These are phyloP conservation scores for Talaromyces sp. DNA, from an alignment of 2,329 filamentous ascomycete species.

Conservation along the genomic window DNA sequence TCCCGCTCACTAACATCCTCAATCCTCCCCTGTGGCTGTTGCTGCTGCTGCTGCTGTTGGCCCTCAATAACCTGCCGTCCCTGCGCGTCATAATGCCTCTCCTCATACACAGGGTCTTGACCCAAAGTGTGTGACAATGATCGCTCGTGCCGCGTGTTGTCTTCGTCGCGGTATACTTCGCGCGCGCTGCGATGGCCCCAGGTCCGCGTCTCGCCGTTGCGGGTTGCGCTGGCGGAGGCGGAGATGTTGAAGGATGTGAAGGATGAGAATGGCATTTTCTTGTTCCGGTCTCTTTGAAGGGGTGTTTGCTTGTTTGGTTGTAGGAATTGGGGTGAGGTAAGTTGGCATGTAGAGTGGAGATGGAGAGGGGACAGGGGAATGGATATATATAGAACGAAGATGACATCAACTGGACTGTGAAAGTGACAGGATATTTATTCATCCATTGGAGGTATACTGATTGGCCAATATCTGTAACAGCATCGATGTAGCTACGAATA, in stretches of 20 bases:
- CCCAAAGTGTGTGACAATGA: conserved; percentile 15
- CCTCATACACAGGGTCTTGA: conserved; percentile 15
- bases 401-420: too few species aligned
- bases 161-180: conserved; percentile 11
- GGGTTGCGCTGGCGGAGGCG: conserved; percentile 6
- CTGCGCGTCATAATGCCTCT: conserved; percentile 15
- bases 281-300: not conserved
- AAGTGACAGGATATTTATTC: too few species aligned
- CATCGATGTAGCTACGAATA: too few species aligned
- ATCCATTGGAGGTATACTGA: too few species aligned
- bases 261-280: conserved; percentile 13
- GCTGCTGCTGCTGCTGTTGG: not conserved
- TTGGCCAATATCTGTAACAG: too few species aligned
- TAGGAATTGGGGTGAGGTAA: not conserved
- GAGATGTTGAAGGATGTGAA: conserved; percentile 10
- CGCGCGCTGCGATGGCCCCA: conserved; percentile 17
- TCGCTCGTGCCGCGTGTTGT: conserved; percentile 10
- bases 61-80: conserved; percentile 12
- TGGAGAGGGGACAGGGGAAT: too few species aligned
- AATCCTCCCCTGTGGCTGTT: not conserved
- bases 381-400: too few species aligned
- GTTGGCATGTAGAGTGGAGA: too few species aligned
- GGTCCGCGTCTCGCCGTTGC: conserved; percentile 11
- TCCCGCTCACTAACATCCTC: conserved; percentile 15
- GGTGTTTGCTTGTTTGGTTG: not conserved